A percentile compares a stretch with the other conserved stretches of the same genome.
Conservation (phyloP, 768 basidiomycete genomes). For the Hemileccinum impolitum region DNA sequence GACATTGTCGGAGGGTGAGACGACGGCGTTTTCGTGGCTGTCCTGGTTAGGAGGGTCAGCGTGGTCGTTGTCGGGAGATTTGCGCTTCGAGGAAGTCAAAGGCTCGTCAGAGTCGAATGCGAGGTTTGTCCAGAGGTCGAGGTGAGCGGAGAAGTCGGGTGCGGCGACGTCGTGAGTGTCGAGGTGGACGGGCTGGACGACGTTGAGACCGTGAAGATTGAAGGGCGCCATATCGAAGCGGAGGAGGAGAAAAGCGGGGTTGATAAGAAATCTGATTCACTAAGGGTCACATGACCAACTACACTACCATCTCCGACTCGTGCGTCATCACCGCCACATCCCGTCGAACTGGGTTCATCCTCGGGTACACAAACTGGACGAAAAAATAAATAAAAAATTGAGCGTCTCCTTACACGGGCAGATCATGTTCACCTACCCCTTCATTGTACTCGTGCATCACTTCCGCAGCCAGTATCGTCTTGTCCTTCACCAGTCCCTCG, state of each 20-base stretch:
- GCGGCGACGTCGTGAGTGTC: conserved; percentile 55
- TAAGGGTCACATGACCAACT: conserved; percentile 12
- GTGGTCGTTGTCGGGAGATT: conserved; percentile 40
- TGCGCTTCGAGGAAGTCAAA: conserved; percentile 37
- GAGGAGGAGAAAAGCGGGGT: background rate
- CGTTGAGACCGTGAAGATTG: conserved; percentile 75
- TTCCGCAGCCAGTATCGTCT: conserved; percentile 69
- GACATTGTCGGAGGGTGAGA: conserved; percentile 40
- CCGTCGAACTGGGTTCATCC: conserved; percentile 67
- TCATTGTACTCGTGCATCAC: conserved; percentile 84
- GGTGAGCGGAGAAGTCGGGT: conserved; percentile 73
- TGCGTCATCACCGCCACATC: conserved; percentile 87
- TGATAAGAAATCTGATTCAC: conserved; percentile 15
- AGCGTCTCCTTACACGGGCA: background rate
- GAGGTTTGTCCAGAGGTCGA: conserved; percentile 82
- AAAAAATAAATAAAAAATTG: background rate
- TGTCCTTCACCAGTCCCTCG: conserved; percentile 68
- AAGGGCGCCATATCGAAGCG: conserved; percentile 63
- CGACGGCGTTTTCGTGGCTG: conserved; percentile 56
- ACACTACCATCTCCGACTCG: conserved; percentile 60
- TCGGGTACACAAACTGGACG: conserved; percentile 77
- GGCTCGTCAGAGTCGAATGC: conserved; percentile 75
- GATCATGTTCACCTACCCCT: conserved; percentile 45
- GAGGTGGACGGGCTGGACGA: conserved; percentile 55
- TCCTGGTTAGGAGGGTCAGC: conserved; percentile 42